These are phyloP conservation scores for Jackrogersella minutella DNA, from an alignment of 495 filamentous ascomycete species.

Conservation along the genomic window DNA sequence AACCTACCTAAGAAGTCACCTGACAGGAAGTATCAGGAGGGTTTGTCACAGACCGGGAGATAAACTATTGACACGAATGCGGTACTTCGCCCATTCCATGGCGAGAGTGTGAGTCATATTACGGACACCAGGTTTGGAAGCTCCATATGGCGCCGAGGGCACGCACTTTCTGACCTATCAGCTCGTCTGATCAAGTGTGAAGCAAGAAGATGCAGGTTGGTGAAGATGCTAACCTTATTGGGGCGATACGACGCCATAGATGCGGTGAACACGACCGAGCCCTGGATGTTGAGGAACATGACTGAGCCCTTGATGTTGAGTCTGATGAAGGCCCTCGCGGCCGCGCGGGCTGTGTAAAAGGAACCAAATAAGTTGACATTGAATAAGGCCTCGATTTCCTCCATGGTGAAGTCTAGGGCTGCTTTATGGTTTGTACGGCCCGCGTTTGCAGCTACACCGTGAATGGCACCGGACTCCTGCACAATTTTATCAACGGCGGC, in stretches of 20 bases:
- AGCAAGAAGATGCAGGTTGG: background rate
- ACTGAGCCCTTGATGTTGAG: background rate
- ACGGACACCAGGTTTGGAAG: background rate
- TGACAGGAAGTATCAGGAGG: no score
- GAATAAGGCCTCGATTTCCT: background rate
- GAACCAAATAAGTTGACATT: background rate
- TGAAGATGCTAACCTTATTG: background rate
- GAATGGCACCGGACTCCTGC: background rate
- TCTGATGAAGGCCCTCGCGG: background rate
- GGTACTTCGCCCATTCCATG: background rate
- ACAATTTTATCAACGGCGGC: background rate
- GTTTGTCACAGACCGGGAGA: no score
- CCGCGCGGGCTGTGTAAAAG: background rate
- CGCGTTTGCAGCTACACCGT: background rate
- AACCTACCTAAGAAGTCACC: no score
- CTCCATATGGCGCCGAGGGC: background rate
- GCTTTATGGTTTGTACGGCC: background rate
- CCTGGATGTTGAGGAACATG: no score
- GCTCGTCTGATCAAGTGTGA: background rate
- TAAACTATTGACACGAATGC: background rate
- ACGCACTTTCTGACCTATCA: background rate
- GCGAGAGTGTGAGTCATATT: background rate
- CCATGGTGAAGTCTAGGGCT: background rate
- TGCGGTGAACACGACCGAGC: background rate
- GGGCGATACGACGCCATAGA: background rate